Conservation (phyloP, 202 grass and related monocot genomes). For the Digitaria exilis region DNA sequence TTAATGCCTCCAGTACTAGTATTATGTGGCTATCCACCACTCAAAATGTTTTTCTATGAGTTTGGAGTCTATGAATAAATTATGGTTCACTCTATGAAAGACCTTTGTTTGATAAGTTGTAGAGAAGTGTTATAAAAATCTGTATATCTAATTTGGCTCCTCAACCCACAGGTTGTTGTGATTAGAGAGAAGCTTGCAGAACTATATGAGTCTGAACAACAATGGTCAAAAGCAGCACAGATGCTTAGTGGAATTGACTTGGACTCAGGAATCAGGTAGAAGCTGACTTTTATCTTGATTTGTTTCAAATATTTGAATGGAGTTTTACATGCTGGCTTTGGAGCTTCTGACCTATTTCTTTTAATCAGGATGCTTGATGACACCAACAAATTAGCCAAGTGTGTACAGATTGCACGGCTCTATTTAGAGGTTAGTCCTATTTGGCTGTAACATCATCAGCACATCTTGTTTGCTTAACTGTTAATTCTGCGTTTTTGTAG, state of each 20-base stretch:
- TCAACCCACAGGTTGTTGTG: conserved; percentile 67
- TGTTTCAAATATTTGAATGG: not conserved
- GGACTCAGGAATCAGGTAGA: conserved; percentile 96
- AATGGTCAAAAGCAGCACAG: conserved; percentile 97
- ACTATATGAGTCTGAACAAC: conserved; percentile 91
- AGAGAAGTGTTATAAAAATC: not conserved
- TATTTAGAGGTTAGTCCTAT: conserved; percentile 85
- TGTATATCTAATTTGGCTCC: not conserved
- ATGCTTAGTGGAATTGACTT: conserved; percentile 99
- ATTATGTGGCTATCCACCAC: not conserved
- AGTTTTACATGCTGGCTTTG: not conserved
- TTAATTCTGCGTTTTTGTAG: conserved; percentile 41
- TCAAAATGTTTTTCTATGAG: not conserved
- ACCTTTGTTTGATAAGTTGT: not conserved
- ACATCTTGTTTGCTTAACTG: not conserved
- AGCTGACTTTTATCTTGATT: conserved; percentile 13
- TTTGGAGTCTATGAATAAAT: not conserved
- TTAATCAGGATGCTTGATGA: conserved; percentile 87
- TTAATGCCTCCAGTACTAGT: not conserved
- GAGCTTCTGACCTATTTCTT: conserved; percentile 1
- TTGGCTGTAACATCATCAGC: conserved; percentile 15
- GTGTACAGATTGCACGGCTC: conserved; percentile 92
- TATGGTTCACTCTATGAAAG: not conserved
- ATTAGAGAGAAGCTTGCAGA: conserved; percentile 99
- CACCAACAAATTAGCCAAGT: conserved; percentile 92